Base-by-base conservation (phyloP, 768 basidiomycete species). In the Suillus lakei region DNA sequence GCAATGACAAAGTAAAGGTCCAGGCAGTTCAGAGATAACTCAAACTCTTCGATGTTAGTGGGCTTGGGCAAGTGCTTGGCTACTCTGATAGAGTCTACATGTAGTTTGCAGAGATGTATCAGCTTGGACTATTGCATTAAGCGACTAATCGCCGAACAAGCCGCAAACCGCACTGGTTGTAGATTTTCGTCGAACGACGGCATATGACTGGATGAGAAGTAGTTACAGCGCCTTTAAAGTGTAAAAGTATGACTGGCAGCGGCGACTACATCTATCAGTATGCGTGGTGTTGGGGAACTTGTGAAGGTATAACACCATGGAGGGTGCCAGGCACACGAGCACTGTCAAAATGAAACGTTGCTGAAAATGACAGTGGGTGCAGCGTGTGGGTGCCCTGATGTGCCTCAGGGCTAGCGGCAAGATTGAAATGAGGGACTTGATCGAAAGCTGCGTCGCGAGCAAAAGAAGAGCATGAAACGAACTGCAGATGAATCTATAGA, bases 321-420 rank as follows among this genome's bases (percentile, higher is more conserved):
- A 38, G 23, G 56, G 26, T 28, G 58, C 12, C 63, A 67, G 66
- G 66, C 64, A 67, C 66, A 60, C 48, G 66, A 64, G 39, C 43
- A 60, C 59, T 64, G 46, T 41, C 58, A 59, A 58, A 66, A 63
- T 63, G 65, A 63, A 65, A 62, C 36, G 39, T 36, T 62, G 51
- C 26, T 65, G 50, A 54, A 63, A 55, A 36, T 63, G 64, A 63
- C 61, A 46, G 51, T 54, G 64, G 34, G 50, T 66, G 54, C 65
- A 66, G 65, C 65, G 26, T 66, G 65, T 59, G 58, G 64, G n/a
- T 63, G 26, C 51, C 64, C 64, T 63, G 62, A 39, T 38, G 63
- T 59, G 66, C 64, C 63, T 64, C 55, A 64, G 63, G 54, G 63
- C 63, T 55, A 38, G 51, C 55, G 34, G 48, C 53, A 38, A 46